Evolutionary conservation across 2,329 filamentous ascomycete species (phyloP).

Genomic region (Talaromyces sp.): DNA sequence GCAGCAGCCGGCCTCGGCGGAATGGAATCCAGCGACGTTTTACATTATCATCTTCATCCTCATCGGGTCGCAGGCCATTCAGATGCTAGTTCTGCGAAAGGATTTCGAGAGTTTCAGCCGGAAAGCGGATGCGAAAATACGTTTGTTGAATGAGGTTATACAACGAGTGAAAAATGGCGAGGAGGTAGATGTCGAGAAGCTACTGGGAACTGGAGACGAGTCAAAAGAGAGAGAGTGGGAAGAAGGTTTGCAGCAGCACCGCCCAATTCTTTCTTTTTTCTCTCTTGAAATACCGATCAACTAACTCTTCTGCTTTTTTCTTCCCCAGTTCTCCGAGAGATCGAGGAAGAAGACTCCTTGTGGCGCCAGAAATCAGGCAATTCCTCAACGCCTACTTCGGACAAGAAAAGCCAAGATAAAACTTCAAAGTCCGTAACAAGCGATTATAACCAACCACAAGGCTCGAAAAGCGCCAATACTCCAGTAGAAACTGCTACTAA

Average conservation of each 20-base stretch:
- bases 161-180: slow-evolving; percentile 42
- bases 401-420: not conserved
- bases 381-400: not conserved
- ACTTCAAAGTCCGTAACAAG: not conserved
- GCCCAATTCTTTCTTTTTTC: slow-evolving; percentile 2
- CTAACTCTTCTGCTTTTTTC: not conserved
- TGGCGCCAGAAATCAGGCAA: slow-evolving; percentile 26
- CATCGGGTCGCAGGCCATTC: slow-evolving; percentile 92
- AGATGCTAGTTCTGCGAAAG: slow-evolving; percentile 76
- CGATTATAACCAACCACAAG: not conserved
- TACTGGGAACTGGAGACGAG: slow-evolving; percentile 71
- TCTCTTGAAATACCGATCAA: not conserved
- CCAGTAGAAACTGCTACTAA: not conserved
- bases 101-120: slow-evolving; percentile 67
- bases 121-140: slow-evolving; percentile 72
- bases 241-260: slow-evolving; percentile 52
- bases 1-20: slow-evolving; percentile 49
- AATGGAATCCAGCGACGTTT: slow-evolving; percentile 77
- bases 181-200: slow-evolving; percentile 76
- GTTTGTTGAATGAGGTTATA: slow-evolving; percentile 61
- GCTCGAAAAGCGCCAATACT: not conserved
- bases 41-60: slow-evolving; percentile 77
- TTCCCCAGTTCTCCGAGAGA: slow-evolving; percentile 31
- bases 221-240: slow-evolving; percentile 81
- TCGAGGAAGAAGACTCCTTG: slow-evolving; percentile 33